Evolutionary conservation across 495 filamentous ascomycete genomes (phyloP).

Genomic region (Lophium mytilinum): DNA sequence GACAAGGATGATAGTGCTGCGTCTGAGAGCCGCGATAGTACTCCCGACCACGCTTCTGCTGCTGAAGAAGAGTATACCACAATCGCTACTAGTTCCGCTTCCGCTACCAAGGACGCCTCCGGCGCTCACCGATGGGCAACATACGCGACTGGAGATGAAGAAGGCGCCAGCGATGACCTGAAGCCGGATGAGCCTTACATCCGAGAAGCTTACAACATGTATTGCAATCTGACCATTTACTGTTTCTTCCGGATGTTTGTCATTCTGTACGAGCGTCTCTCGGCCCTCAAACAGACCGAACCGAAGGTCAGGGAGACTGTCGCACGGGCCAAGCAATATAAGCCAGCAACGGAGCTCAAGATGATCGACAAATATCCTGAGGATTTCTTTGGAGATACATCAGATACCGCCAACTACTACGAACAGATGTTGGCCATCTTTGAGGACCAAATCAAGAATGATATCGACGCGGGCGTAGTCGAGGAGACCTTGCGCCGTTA

Average conservation of each 20-base stretch:
- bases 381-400: slow-evolving; percentile 69
- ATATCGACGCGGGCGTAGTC: slow-evolving; percentile 69
- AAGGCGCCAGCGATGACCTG: slow-evolving; percentile 48
- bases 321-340: slow-evolving; percentile 54
- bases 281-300: slow-evolving; percentile 71
- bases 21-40: slow-evolving; percentile 73
- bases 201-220: slow-evolving; percentile 74
- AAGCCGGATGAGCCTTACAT: slow-evolving; percentile 73
- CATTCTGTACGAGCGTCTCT: slow-evolving; percentile 73
- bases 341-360: slow-evolving; percentile 71
- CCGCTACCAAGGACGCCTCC: slow-evolving; percentile 24
- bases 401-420: slow-evolving; percentile 57
- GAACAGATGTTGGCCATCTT: slow-evolving; percentile 60
- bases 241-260: slow-evolving; percentile 91
- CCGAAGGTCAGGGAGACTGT: slow-evolving; percentile 64
- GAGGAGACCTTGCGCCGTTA: slow-evolving; percentile 85
- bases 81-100: slow-evolving; percentile 32
- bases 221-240: slow-evolving; percentile 79
- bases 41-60: slow-evolving; percentile 68
- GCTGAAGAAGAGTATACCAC: slow-evolving; percentile 49
- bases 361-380: slow-evolving; percentile 68
- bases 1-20: slow-evolving; percentile 67
- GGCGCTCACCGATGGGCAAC: slow-evolving; percentile 51
- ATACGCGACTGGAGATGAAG: slow-evolving; percentile 46
- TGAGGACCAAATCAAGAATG: slow-evolving; percentile 59